phyloP scores from a whole-genome alignment of 2,329 filamentous ascomycete species.

The Penicillium sp. region DNA sequence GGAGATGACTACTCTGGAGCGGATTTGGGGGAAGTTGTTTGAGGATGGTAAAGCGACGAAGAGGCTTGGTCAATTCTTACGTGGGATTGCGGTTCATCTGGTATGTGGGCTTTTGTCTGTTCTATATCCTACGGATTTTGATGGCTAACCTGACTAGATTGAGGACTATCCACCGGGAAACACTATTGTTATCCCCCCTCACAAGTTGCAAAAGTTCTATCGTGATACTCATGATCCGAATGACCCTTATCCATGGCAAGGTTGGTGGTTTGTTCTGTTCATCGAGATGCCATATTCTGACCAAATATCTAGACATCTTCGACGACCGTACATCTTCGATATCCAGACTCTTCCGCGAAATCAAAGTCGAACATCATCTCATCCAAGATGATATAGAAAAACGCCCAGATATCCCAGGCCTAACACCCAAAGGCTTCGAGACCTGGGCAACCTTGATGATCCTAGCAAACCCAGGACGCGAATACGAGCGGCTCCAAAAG shows the following conservation, averaged over 20 bases:
- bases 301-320: slow-evolving; percentile 51
- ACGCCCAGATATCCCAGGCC: slow-evolving; percentile 60
- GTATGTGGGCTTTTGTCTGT: slow-evolving; percentile 47
- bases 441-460: slow-evolving; percentile 73
- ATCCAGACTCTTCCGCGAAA: slow-evolving; percentile 57
- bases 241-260: slow-evolving; percentile 69
- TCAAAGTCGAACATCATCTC: slow-evolving; percentile 63
- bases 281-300: slow-evolving; percentile 14
- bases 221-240: slow-evolving; percentile 61
- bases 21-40: slow-evolving; percentile 76
- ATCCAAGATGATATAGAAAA: slow-evolving; percentile 56
- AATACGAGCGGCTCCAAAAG: slow-evolving; percentile 68
- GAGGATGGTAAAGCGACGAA: slow-evolving; percentile 65
- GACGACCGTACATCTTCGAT: slow-evolving; percentile 55
- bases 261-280: slow-evolving; percentile 41
- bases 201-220: slow-evolving; percentile 75
- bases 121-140: neutral
- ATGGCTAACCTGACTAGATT: slow-evolving; percentile 51
- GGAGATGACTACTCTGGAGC: slow-evolving; percentile 63
- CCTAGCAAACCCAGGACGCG: slow-evolving; percentile 71
- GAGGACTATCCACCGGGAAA: slow-evolving; percentile 67
- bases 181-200: slow-evolving; percentile 70
- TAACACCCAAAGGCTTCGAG: slow-evolving; percentile 68
- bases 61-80: slow-evolving; percentile 68
- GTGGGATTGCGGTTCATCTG: slow-evolving; percentile 71